Conservation (phyloP, 306 rosid genomes). For the Cajanus cajan region DNA sequence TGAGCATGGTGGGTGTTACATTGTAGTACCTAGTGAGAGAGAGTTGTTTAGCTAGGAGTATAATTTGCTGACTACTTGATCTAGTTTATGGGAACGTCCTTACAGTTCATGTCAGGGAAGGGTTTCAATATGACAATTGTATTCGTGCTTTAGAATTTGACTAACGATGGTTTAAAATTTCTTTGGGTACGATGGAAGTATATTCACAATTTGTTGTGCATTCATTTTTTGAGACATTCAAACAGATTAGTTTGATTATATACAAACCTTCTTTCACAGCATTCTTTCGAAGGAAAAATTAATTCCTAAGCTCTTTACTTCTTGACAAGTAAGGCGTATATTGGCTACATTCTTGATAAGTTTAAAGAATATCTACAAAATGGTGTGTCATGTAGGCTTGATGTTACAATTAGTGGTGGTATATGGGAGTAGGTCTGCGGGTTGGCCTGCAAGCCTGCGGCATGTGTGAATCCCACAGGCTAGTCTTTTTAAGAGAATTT, state of each 20-base stretch:
- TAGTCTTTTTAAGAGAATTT: too few relatives aligned
- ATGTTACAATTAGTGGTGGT: too few relatives aligned
- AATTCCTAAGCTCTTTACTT: conserved; percentile 51
- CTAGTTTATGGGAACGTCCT: neutral
- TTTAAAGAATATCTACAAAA: neutral
- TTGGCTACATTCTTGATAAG: conserved; percentile 50
- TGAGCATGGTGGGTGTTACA: neutral
- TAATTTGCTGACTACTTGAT: neutral
- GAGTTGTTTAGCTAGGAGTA: neutral
- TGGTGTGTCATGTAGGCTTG: neutral
- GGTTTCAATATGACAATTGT: neutral
- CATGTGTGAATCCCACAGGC: too few relatives aligned
- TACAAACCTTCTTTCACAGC: neutral
- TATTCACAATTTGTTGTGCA: neutral
- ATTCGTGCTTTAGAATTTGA: neutral
- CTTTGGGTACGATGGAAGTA: neutral
- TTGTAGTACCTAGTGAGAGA: neutral
- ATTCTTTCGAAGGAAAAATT: conserved; percentile 40
- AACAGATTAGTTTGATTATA: neutral
- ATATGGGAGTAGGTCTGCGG: too few relatives aligned
- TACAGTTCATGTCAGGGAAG: neutral
- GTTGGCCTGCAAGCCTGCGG: too few relatives aligned
- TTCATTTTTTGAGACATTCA: neutral
- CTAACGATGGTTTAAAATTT: neutral
- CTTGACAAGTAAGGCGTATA: conserved; percentile 45